A percentile compares a stretch with the other conserved stretches of the same genome.
phyloP scores from a whole-genome alignment of 2,329 filamentous ascomycete genomes.

The Hypoxylon sp. region DNA sequence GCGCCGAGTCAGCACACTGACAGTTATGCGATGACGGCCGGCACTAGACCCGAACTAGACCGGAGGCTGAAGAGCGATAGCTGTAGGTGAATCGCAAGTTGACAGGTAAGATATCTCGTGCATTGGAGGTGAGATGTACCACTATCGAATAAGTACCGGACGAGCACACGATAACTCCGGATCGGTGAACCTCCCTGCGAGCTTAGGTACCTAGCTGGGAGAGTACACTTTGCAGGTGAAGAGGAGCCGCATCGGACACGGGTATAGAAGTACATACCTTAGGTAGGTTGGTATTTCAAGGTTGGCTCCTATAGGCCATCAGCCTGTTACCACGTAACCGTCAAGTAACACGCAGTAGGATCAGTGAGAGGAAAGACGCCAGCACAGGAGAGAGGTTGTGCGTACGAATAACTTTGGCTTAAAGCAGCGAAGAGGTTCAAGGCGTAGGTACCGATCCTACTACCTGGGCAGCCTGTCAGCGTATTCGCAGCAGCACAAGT shows the following conservation, averaged over 20 bases:
- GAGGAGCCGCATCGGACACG: not conserved
- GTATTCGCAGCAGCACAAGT: constrained; percentile 8
- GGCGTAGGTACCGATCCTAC: not conserved
- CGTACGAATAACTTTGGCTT: too few species aligned
- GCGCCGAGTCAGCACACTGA: not conserved
- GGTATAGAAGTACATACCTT: too few species aligned
- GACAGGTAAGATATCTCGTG: not conserved
- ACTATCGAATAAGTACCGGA: not conserved
- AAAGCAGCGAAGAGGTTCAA: not conserved
- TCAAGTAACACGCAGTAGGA: not conserved
- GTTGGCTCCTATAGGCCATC: too few species aligned
- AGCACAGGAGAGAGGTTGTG: too few species aligned
- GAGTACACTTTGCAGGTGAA: not conserved
- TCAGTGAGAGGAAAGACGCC: too few species aligned
- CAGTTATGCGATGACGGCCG: not conserved
- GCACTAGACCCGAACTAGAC: not conserved
- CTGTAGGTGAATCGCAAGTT: not conserved
- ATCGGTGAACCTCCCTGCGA: not conserved
- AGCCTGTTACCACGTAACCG: not conserved
- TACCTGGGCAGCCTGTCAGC: not conserved
- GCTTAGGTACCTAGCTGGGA: not conserved
- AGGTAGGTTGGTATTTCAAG: not conserved
- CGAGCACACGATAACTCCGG: not conserved
- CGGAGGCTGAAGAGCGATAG: not conserved
- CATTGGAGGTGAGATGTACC: not conserved